Base-by-base conservation (phyloP, 148 eudicot species). In the Vaccinium corymbosum region DNA sequence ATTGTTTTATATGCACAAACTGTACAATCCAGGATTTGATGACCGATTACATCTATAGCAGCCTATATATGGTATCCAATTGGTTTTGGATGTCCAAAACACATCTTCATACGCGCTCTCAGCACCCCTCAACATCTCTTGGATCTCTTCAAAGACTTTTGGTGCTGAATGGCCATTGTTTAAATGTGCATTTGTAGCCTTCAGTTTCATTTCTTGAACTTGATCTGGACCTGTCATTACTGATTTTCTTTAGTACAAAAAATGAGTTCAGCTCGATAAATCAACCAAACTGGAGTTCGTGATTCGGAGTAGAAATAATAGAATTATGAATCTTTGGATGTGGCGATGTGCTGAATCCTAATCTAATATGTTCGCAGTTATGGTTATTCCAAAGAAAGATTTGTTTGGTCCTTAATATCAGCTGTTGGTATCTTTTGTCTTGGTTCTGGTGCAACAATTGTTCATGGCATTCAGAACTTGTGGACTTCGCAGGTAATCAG, bases 371-470 rank as follows among this genome's bases (percentile, higher is more conserved):
- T 87, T 83, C 13, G 78, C 86, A 97, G 99, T 53, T 97, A 97
- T 82, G 99, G 99, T 84, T 97, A 94, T 85, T 94, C 97, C 71
- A 97, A 95, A 88, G 99, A 97, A 88, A 90, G 98, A 90, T 97
- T 97, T 90, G 98, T 97, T 72, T 97, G 99, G 99, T 93, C 99
- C 76, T 93, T 97, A 90, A 97, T 97, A 88, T 97, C 99, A 64
- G 99, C 99, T 81, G 98, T 95, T 86, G 99, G 99, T 83, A 97
- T 95, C 83, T 97, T 97, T 85, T 97, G 99, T 88, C 94, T 97
- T 85, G 99, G 98, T 81, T 91, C 98, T 29, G 99, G 99, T 84
- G 99, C 96, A 81, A 97, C 98, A 74, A 91, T 97, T 90, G 94
- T 97, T 78, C 92, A 97, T 83, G 99, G 99, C 22, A 81, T 97